These are phyloP conservation scores for Aspergillus phoenicis DNA, from an alignment of 2,329 filamentous ascomycete genomes.

Conservation along the genomic window DNA sequence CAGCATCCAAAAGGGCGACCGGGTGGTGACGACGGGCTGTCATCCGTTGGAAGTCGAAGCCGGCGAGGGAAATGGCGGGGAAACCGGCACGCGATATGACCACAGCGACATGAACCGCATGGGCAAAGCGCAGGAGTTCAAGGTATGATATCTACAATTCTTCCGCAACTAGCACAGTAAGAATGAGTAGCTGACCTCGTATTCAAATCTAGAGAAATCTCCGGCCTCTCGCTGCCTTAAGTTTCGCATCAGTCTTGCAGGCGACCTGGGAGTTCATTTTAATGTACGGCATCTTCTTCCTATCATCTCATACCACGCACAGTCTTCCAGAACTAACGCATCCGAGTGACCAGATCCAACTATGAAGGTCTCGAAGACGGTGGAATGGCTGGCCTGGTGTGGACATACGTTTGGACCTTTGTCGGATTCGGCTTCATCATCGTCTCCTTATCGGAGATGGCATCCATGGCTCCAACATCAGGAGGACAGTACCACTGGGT, in stretches of 20 bases:
- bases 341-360: slow-evolving; percentile 21
- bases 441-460: slow-evolving; percentile 65
- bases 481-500: slow-evolving; percentile 64
- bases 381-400: slow-evolving; percentile 31
- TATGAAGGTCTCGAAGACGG: slow-evolving; percentile 29
- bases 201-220: slow-evolving; percentile 31
- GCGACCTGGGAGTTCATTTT: slow-evolving; percentile 42
- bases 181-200: background rate
- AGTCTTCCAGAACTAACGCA: background rate
- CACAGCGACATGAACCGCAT: slow-evolving; percentile 35
- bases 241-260: slow-evolving; percentile 39
- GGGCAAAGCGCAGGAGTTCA: slow-evolving; percentile 36
- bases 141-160: slow-evolving; percentile 16
- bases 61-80: background rate
- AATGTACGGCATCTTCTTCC: slow-evolving; percentile 26
- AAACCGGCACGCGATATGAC: slow-evolving; percentile 23
- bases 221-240: slow-evolving; percentile 36
- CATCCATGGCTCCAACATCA: slow-evolving; percentile 54
- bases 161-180: background rate
- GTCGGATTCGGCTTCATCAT: slow-evolving; percentile 69
- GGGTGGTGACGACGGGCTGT: slow-evolving; percentile 1
- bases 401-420: slow-evolving; percentile 50
- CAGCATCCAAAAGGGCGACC: slow-evolving; percentile 5
- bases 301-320: background rate
- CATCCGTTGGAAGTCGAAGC: slow-evolving; percentile 12